A percentile compares a stretch with the other conserved stretches of the same genome.
Evolutionary conservation across 345 rosid genomes (phyloP).

Genomic region (Dovyalis caffra): DNA sequence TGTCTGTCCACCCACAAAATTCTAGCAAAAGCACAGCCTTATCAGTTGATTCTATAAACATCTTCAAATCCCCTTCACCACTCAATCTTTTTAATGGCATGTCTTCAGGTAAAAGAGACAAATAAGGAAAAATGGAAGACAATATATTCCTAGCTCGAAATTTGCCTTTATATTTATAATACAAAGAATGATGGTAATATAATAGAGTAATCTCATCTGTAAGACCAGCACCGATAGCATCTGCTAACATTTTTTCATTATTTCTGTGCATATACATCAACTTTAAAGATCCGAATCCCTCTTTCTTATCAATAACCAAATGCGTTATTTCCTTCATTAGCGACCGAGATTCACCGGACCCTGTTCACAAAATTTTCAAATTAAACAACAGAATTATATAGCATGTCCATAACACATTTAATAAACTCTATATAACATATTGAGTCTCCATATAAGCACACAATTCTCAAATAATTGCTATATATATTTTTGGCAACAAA

Average conservation of each 20-base stretch:
- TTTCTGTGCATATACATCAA: slow-evolving; percentile 59
- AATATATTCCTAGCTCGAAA: slow-evolving; percentile 58
- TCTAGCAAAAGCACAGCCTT: slow-evolving; percentile 67
- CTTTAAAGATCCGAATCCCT: slow-evolving; percentile 50
- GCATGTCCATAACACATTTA: too few species aligned
- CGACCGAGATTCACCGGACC: slow-evolving; percentile 90
- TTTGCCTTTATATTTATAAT: slow-evolving; percentile 68
- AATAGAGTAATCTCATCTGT: slow-evolving; percentile 45
- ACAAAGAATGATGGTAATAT: slow-evolving; percentile 61
- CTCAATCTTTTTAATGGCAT: slow-evolving; percentile 49
- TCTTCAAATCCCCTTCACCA: slow-evolving; percentile 46
- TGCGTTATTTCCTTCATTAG: slow-evolving; percentile 59
- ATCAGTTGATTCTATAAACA: slow-evolving; percentile 74
- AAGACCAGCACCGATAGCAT: slow-evolving; percentile 69
- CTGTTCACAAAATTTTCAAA: slow-evolving; percentile 31
- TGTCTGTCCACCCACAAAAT: slow-evolving; percentile 78
- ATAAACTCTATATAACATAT: too few species aligned
- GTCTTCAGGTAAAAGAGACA: slow-evolving; percentile 46
- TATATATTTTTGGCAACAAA: too few species aligned
- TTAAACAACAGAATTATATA: neutral
- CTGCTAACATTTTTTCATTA: slow-evolving; percentile 59
- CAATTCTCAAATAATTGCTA: too few species aligned
- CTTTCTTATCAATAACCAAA: slow-evolving; percentile 28
- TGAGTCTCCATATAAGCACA: too few species aligned
- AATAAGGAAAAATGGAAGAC: slow-evolving; percentile 48